phyloP scores from a whole-genome alignment of 176 grass and related monocot genomes.

The Luzula sylvatica region DNA sequence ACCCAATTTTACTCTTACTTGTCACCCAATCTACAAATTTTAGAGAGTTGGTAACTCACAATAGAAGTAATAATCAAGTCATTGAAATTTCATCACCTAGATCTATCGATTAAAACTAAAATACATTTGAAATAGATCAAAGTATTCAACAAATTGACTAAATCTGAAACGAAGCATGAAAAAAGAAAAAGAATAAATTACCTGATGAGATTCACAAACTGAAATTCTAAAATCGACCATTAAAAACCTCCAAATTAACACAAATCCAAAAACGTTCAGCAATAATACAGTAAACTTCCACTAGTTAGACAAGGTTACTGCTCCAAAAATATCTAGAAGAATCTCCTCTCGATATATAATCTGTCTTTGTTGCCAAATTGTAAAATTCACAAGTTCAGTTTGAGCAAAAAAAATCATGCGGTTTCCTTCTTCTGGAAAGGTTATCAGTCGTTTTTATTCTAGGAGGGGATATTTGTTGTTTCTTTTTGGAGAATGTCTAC shows the following conservation, averaged over 20 bases:
- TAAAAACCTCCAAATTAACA: background rate
- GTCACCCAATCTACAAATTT: background rate
- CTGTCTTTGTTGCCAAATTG: no score
- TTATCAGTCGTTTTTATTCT: constrained; percentile 18
- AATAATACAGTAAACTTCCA: constrained; percentile 7
- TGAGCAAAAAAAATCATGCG: background rate
- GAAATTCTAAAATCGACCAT: constrained; percentile 14
- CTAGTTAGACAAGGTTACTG: background rate
- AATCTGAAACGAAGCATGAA: no score
- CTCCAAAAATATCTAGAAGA: background rate
- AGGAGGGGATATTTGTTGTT: background rate
- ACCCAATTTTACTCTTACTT: background rate
- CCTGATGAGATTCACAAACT: constrained; percentile 2
- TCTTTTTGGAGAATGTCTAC: no score
- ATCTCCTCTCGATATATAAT: background rate
- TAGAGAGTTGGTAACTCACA: constrained; percentile 1
- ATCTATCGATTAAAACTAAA: background rate
- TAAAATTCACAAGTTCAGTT: no score
- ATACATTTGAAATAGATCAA: background rate
- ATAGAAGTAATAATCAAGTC: background rate
- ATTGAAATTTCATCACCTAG: background rate
- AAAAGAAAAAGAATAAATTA: background rate
- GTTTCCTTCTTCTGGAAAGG: constrained; percentile 14
- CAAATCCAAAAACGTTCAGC: background rate
- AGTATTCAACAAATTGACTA: background rate